phyloP scores from a whole-genome alignment of 441 rosid genomes.

The Erodium moschatum region DNA sequence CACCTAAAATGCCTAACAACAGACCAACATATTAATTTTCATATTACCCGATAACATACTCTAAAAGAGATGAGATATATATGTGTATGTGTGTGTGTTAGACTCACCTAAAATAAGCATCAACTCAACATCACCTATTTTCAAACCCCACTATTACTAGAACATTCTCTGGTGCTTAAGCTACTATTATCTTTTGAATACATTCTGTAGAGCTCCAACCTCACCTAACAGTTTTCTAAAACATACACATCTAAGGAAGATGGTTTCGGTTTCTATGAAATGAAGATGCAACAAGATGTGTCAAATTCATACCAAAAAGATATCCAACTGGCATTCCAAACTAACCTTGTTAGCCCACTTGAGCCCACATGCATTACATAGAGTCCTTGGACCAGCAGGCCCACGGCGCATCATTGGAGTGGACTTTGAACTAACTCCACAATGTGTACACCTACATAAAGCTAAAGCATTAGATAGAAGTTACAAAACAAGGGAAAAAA shows the following conservation, averaged over 20 bases:
- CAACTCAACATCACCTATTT: not conserved
- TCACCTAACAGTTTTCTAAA: not conserved
- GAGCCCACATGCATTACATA: conserved; percentile 30
- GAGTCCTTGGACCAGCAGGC: conserved; percentile 27
- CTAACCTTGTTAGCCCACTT: conserved; percentile 30
- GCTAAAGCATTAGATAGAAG: not conserved
- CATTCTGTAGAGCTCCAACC: not conserved
- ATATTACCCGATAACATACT: not conserved
- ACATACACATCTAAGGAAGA: not conserved
- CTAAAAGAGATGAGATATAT: not conserved
- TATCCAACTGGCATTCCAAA: not conserved
- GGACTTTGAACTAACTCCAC: conserved; percentile 27
- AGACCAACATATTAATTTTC: not conserved
- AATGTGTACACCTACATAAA: conserved; percentile 19
- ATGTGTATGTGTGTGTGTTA: no score
- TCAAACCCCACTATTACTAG: not conserved
- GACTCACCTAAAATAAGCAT: not conserved
- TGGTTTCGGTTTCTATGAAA: not conserved
- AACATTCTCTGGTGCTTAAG: not conserved
- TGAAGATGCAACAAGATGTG: not conserved
- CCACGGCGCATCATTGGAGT: conserved; percentile 34
- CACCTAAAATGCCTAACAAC: not conserved
- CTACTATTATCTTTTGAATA: not conserved
- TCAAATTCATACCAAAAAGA: not conserved
- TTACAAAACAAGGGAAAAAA: not conserved